Evolutionary conservation across 2,329 filamentous ascomycete species (phyloP), one percentile per base, ranked within the genome.

Genomic region (Alternaria novae-zelandiae): DNA sequence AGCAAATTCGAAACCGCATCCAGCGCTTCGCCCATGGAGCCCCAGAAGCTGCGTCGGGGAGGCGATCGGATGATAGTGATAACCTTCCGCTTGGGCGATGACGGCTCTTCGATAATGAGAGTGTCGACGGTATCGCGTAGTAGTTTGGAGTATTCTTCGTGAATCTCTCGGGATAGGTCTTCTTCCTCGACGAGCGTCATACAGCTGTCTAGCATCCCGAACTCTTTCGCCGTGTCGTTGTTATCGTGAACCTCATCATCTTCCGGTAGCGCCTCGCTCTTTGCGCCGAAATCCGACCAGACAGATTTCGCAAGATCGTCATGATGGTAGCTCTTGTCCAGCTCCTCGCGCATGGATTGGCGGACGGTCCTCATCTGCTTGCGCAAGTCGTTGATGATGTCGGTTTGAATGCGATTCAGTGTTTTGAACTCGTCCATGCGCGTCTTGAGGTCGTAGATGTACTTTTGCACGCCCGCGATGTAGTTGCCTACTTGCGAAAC

Each of bases 341-440:
- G 50, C 41, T 59, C 60, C 15, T 63, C 55, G 32, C 62, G 44
- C 67, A 72, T 66, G 36, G 56, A 59, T 23, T 66, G 65, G 36
- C 68, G 61, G 5, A 71, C 65, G 4, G 43, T 45, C 28, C 59
- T 64, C 65, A 76, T 66, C 28, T 78, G 71, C 13, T 55, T 59
- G 5, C 75, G 67, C 49, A 79, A 51, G 17, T 76, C 71, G 23
- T 65, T 49, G 53, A 79, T 78, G 65, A 77, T 70, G 28, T 78
- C 76, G 21, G 73, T 56, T 30, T 76, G 74, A 28, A 78, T 76
- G 36, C 64, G 65, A 47, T 79, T 78, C 46, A 79, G 61, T 20
- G 72, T 69, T 59, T 76, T 76, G 47, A 74, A 66, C 62, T 79
- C 77, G 8, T 78, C 75, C n/a, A 78, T 65, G 23, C 76, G 67